Evolutionary conservation across 1,284 basidiomycete genomes (phyloP), one percentile per base, ranked within the genome.

Genomic region (Violaceomyces palustris): DNA sequence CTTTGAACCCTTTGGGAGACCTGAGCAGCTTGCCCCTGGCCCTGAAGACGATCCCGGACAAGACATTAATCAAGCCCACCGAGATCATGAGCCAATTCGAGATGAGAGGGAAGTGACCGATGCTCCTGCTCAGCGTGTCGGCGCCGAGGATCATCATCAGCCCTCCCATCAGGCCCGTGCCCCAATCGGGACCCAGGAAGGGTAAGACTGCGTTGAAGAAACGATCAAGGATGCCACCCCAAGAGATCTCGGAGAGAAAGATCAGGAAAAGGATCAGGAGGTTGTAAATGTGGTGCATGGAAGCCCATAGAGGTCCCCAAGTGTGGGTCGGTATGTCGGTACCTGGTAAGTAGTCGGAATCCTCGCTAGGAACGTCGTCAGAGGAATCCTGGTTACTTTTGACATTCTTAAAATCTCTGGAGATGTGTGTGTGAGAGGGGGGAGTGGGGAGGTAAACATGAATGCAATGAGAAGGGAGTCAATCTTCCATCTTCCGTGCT

Each of bases 241-340:
- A 50, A 6, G 55, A 57, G 5, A 61, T 39, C 23, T 65, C 63
- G 29, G 51, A 44, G 0, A 64, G 46, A 2, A 64, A 24, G 21
- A 62, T 43, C 22, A 50, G 32, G 19, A 53, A 14, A 5, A 54
- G 38, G 9, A 62, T 24, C 7, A 54, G 26, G 12, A 42, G 10
- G 9, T 45, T 23, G n/a, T 41, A 54, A 10, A 47, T 15, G 26
- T 61, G 51, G 39, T 67, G 55, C 0, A 67, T 47, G 26, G 61
- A 55, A 1, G 48, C 43, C 64, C 64, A 67, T 36, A 67, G 63
- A 0, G 63, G 42, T 15, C 64, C 64, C 39, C 64, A 50, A 24
- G 57, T 50, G 3, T 49, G 32, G n/a, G 42, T 50, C 1, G 64
- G 64, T 28, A 65, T 54, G 41, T 67, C 64, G 26, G 58, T 64